Percentiles rank a stretch among this genome's conserved stretches.
These are phyloP conservation scores for Boletus vinaceobasis DNA, from an alignment of 768 basidiomycete genomes.

Conservation along the genomic window DNA sequence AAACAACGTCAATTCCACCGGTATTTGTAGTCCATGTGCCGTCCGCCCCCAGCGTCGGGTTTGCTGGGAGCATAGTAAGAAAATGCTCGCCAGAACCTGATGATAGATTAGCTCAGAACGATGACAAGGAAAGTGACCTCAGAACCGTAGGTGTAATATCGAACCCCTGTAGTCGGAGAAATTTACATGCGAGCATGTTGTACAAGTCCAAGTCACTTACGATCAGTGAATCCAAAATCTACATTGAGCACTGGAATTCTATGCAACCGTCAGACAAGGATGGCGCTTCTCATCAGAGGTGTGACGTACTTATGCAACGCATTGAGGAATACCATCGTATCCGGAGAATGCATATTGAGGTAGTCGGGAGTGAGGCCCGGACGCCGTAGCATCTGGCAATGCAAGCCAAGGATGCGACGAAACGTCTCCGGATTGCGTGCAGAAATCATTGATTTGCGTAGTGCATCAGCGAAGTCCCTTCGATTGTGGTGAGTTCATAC, in stretches of 20 bases:
- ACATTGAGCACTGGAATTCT: neutral
- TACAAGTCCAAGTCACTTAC: neutral
- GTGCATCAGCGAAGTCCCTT: neutral
- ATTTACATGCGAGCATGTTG: neutral
- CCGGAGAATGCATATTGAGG: neutral
- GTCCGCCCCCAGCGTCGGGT: neutral
- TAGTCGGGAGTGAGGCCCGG: neutral
- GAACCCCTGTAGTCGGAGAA: neutral
- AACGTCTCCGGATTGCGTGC: neutral
- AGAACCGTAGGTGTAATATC: constrained; percentile 3
- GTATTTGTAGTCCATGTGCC: neutral
- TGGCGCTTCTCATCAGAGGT: neutral
- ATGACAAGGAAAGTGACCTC: neutral
- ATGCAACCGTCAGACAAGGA: neutral
- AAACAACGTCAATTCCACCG: constrained; percentile 1
- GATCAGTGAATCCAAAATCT: neutral
- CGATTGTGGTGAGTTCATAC: neutral
- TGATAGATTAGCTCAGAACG: neutral
- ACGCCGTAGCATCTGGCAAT: neutral
- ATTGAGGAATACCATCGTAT: constrained; percentile 4
- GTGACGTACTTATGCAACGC: neutral
- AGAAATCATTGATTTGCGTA: neutral
- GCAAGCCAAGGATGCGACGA: constrained; percentile 3
- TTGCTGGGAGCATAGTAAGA: constrained; percentile 2
- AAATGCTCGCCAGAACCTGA: constrained; percentile 2